Base-by-base conservation (phyloP, 140 eudicot genomes). In the Senecio squalidus region DNA sequence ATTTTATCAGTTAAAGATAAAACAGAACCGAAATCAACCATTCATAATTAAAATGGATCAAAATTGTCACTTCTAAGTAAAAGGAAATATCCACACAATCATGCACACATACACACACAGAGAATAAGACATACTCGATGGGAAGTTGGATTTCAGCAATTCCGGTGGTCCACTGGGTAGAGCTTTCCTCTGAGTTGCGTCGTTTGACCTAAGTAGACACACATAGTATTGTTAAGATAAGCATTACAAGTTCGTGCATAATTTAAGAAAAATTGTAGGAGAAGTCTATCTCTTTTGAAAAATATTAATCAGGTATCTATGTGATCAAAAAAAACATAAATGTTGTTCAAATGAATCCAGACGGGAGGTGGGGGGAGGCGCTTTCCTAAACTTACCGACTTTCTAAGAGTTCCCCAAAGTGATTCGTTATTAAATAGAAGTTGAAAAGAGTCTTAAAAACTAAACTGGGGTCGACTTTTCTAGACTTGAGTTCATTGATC, bases 81-180 rank as follows among this genome's bases (percentile, higher is more conserved):
- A n/a, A n/a, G n/a, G n/a, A n/a, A n/a, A n/a, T n/a, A n/a, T n/a
- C n/a, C n/a, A n/a, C n/a, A n/a, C n/a, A n/a, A n/a, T n/a, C n/a
- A n/a, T n/a, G n/a, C n/a, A n/a, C n/a, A n/a, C n/a, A n/a, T 8
- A n/a, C 11, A 62, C 31, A 46, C n/a, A 43, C 38, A 60, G 39
- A 28, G 15, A 51, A 26, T 4, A 4, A 14, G 57, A 16, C 81
- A 60, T 84, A 87, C 98, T 92, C 98, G 18, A 92, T 92, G 23
- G 98, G 98, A 58, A 88, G 95, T 78, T 92, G 99, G 65, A 92
- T 68, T 76, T 92, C 96, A 14, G 99, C 99, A 71, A 92, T 92
- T 73, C 99, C 99, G 31, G 99, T 92, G 18, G 99, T 88, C 96
- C 99, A 92, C 71, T 92, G 99, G 64, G 99, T 92, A 59, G 99